Base-by-base conservation (phyloP, 192 early-diverging fungal species). In the Coemansia sp. region DNA sequence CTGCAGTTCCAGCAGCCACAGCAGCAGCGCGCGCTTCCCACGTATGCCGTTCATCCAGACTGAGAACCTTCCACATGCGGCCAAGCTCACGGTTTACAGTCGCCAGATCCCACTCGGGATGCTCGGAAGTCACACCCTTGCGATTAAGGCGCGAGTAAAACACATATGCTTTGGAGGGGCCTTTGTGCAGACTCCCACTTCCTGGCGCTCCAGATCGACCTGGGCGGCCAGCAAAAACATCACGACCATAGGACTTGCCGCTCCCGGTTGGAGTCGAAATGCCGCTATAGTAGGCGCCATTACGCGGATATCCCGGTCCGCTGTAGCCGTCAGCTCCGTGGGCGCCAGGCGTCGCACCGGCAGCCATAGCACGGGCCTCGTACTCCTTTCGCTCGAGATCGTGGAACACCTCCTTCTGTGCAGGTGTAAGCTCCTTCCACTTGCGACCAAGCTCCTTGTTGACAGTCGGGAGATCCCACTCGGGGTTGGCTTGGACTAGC, bases 391-490 rank as follows among this genome's bases (percentile, higher is more conserved):
- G 60, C 58, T 81, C 79, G 54, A 81, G 25, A 19, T 65, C 69
- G 48, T 73, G 66, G 66, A 60, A 81, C 2, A 60, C 60, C 52
- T 81, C 70, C 14, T 64, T 70, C 15, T 72, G 66, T 1, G 64
- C 74, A 11, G 73, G 4, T 0, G 63, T 51, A 62, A 81, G 55
- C 54, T 81, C 79, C 63, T 81, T 81, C 79, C 79, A 81, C 39
- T 52, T 63, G 25, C 79, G 79, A 25, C 79, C 79, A 41, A 81
- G 69, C 66, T 81, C 79, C 59, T 81, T 81, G 67, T 81, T 81
- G 60, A 81, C 79, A 1, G 66, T 70, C 0, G 79, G 79, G 60
- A 81, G 64, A 48, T 81, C 79, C 79, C 79, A 81, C 21, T 56
- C 14, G 12, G 69, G 66, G 43, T 81, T 81, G 23, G 63, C 79